These are phyloP conservation scores for Fusarium pininemorale DNA, from an alignment of 2,329 filamentous ascomycete species.

Conservation along the genomic window DNA sequence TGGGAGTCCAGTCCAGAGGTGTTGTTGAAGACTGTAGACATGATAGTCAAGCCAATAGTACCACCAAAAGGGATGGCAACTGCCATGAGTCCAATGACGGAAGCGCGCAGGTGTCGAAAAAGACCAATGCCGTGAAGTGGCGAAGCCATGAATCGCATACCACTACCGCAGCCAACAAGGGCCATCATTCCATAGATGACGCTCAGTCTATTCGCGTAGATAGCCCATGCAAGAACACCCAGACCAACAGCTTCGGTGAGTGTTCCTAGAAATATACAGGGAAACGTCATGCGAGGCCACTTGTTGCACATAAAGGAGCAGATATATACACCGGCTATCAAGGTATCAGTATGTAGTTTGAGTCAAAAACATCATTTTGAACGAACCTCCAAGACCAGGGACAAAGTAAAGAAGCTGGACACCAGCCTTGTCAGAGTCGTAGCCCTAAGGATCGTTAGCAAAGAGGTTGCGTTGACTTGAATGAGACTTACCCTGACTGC, in stretches of 20 bases:
- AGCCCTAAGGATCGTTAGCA: constrained; percentile 49
- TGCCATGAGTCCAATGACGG: constrained; percentile 67
- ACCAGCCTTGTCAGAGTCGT: constrained; percentile 60
- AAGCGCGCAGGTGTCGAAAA: constrained; percentile 65
- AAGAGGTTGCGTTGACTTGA: no score
- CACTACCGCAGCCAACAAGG: constrained; percentile 69
- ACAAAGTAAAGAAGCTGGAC: constrained; percentile 70
- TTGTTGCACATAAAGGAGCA: constrained; percentile 69
- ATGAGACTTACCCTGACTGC: constrained; percentile 56
- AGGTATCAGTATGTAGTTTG: neutral
- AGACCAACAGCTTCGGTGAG: constrained; percentile 67
- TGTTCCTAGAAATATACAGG: constrained; percentile 64
- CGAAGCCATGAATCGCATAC: constrained; percentile 71
- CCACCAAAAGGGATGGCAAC: constrained; percentile 71
- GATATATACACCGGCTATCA: constrained; percentile 60
- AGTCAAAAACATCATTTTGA: neutral
- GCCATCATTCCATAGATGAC: constrained; percentile 74
- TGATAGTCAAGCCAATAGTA: constrained; percentile 71
- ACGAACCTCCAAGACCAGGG: constrained; percentile 66
- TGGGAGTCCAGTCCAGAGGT: constrained; percentile 44
- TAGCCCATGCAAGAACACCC: constrained; percentile 65
- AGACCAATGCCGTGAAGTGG: constrained; percentile 70
- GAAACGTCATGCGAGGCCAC: constrained; percentile 70
- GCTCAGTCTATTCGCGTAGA: constrained; percentile 57
- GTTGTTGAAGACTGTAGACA: constrained; percentile 76